These are phyloP conservation scores for Exophiala calicioides DNA, from an alignment of 2,329 filamentous ascomycete species.

Conservation along the genomic window DNA sequence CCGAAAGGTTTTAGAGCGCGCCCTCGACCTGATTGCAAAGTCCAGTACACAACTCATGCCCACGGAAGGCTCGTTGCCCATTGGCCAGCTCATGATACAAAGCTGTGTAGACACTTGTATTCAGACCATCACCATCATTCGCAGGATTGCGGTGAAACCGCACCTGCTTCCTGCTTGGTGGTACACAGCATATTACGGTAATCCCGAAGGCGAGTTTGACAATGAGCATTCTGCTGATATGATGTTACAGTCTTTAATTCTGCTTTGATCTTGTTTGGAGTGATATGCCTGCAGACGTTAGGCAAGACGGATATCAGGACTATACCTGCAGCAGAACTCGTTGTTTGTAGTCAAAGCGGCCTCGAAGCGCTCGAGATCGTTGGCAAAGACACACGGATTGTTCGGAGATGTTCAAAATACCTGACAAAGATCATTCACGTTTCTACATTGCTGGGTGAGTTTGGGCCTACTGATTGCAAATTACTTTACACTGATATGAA, in stretches of 20 bases:
- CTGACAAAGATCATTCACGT: conserved; percentile 12
- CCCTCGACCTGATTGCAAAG: background rate
- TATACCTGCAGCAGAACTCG: background rate
- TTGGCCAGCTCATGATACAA: conserved; percentile 5
- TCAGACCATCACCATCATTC: conserved; percentile 2
- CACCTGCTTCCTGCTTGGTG: conserved; percentile 9
- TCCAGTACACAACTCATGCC: too few species aligned
- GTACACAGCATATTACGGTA: conserved; percentile 9
- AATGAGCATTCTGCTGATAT: background rate
- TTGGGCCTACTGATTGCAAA: too few species aligned
- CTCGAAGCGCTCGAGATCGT: conserved; percentile 8
- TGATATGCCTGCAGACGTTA: conserved; percentile 4
- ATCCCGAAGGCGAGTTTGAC: background rate
- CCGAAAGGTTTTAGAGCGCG: conserved; percentile 6
- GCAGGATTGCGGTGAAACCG: background rate
- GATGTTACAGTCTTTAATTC: conserved; percentile 8
- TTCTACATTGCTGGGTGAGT: conserved; percentile 5
- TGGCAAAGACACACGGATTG: conserved; percentile 1
- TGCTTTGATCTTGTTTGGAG: conserved; percentile 9
- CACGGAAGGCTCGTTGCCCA: background rate
- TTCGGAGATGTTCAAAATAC: conserved; percentile 8
- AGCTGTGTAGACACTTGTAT: background rate
- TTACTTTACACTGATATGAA: too few species aligned
- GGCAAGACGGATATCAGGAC: background rate
- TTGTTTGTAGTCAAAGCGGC: background rate